A percentile compares a stretch with the other conserved stretches of the same genome.
These are phyloP conservation scores for Colletotrichum sp. DNA, from an alignment of 2,329 filamentous ascomycete species.

Conservation along the genomic window DNA sequence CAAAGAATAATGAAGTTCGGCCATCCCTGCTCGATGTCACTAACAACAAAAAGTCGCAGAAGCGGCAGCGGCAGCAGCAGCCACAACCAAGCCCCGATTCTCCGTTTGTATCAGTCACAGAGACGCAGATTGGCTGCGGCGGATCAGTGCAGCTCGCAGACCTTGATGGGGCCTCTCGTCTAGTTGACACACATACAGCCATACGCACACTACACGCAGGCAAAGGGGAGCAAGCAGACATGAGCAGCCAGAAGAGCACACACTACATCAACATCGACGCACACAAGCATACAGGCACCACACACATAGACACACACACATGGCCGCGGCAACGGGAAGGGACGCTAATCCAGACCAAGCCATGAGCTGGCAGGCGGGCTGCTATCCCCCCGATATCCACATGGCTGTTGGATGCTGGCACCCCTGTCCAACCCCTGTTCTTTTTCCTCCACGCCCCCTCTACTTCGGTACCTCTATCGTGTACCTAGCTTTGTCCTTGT, in stretches of 20 bases:
- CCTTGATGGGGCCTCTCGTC: not conserved
- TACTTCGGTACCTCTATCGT: not conserved
- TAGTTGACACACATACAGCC: not conserved
- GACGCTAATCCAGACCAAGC: slow-evolving; percentile 7
- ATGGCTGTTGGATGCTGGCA: not conserved
- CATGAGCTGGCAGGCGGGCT: slow-evolving; percentile 15
- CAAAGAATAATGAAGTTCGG: not conserved
- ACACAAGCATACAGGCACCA: slow-evolving; percentile 23
- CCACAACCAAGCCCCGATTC: slow-evolving; percentile 12
- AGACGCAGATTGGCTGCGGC: not conserved
- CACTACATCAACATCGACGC: slow-evolving; percentile 17
- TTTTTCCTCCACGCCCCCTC: not conserved
- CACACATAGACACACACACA: slow-evolving; percentile 26
- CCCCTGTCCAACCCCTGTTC: not conserved
- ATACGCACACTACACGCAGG: not conserved
- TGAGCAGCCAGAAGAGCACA: not conserved
- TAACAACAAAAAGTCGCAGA: not conserved
- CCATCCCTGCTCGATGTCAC: not conserved
- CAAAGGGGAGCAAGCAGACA: not conserved
- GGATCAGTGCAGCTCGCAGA: slow-evolving; percentile 1
- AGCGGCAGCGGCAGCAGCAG: not conserved
- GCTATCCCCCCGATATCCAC: slow-evolving; percentile 21
- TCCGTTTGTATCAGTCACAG: not conserved
- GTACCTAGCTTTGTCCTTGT: not conserved
- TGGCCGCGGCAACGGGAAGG: slow-evolving; percentile 16